Percentiles rank a stretch among this genome's conserved stretches.
Conservation (phyloP, 257 asterid species). For the Scutellaria galericulata region DNA sequence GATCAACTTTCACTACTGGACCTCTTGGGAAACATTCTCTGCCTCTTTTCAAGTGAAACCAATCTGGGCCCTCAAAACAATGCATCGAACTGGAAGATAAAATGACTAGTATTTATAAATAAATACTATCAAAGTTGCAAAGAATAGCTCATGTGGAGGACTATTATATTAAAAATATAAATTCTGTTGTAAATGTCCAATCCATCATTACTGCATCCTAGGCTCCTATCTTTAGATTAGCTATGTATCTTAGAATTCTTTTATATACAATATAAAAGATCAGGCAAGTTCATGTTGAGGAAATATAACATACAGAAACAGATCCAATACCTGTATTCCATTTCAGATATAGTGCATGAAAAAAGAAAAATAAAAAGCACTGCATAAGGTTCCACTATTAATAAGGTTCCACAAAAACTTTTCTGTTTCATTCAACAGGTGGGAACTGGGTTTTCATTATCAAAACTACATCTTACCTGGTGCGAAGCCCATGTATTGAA, state of each 20-base stretch:
- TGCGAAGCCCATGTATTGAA: slow-evolving; percentile 81
- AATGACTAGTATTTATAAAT: slow-evolving; percentile 31
- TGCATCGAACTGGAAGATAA: slow-evolving; percentile 86
- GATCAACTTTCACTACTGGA: slow-evolving; percentile 87
- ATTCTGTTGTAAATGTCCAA: slow-evolving; percentile 13
- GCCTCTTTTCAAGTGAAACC: slow-evolving; percentile 91
- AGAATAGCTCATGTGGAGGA: slow-evolving; percentile 17
- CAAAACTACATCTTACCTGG: slow-evolving; percentile 62
- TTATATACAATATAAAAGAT: slow-evolving; percentile 16
- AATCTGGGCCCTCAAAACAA: slow-evolving; percentile 97
- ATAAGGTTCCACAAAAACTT: not conserved
- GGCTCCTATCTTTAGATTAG: slow-evolving; percentile 24
- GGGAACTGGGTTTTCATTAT: slow-evolving; percentile 5
- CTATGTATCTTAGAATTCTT: slow-evolving; percentile 16
- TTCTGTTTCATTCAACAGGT: slow-evolving; percentile 6
- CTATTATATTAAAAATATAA: not conserved
- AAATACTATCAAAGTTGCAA: slow-evolving; percentile 15
- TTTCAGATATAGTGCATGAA: not conserved
- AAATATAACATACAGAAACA: not conserved
- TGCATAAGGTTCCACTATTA: slow-evolving; percentile 2
- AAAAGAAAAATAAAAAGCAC: not conserved
- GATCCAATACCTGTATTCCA: slow-evolving; percentile 2
- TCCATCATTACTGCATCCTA: slow-evolving; percentile 17
- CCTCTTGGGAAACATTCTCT: slow-evolving; percentile 84
- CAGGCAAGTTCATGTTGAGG: slow-evolving; percentile 13